Conservation (phyloP, 495 filamentous ascomycete genomes). For the Xylaria sp. region DNA sequence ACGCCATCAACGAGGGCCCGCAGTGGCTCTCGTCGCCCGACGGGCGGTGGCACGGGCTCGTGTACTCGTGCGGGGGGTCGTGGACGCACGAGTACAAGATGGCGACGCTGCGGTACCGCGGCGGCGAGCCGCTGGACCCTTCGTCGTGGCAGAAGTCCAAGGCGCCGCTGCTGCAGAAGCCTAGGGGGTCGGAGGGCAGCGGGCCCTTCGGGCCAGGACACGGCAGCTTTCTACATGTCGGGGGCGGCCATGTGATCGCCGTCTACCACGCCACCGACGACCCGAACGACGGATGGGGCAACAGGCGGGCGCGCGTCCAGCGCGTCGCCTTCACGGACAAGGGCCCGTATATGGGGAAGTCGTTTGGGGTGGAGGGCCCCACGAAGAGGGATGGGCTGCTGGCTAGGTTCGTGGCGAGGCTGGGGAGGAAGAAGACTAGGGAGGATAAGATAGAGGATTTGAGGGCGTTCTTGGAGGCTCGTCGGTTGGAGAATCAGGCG, state of each 20-base stretch:
- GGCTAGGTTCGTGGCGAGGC: slow-evolving; percentile 28
- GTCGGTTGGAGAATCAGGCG: background rate
- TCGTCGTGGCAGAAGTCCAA: slow-evolving; percentile 39
- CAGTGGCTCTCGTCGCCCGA: slow-evolving; percentile 42
- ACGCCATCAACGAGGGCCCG: slow-evolving; percentile 44
- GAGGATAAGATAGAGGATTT: slow-evolving; percentile 28
- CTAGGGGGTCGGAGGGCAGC: slow-evolving; percentile 6
- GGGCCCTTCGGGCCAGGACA: slow-evolving; percentile 39
- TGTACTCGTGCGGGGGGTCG: slow-evolving; percentile 38
- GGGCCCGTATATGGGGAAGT: slow-evolving; percentile 42
- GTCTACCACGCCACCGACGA: slow-evolving; percentile 43
- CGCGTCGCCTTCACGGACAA: slow-evolving; percentile 36
- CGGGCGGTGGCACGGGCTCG: slow-evolving; percentile 37
- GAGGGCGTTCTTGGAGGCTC: slow-evolving; percentile 31
- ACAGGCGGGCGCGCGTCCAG: slow-evolving; percentile 38
- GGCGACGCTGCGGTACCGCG: slow-evolving; percentile 36
- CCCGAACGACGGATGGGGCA: slow-evolving; percentile 40
- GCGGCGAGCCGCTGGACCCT: slow-evolving; percentile 38
- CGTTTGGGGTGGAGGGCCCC: slow-evolving; percentile 28
- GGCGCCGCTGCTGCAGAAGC: slow-evolving; percentile 39
- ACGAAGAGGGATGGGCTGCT: slow-evolving; percentile 1
- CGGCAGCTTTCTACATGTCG: slow-evolving; percentile 36
- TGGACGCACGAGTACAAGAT: slow-evolving; percentile 48
- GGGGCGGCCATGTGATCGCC: slow-evolving; percentile 34
- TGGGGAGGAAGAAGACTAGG: slow-evolving; percentile 22